Conservation (phyloP, 73 alveolate species). For the Tetrahymena malaccensis region DNA sequence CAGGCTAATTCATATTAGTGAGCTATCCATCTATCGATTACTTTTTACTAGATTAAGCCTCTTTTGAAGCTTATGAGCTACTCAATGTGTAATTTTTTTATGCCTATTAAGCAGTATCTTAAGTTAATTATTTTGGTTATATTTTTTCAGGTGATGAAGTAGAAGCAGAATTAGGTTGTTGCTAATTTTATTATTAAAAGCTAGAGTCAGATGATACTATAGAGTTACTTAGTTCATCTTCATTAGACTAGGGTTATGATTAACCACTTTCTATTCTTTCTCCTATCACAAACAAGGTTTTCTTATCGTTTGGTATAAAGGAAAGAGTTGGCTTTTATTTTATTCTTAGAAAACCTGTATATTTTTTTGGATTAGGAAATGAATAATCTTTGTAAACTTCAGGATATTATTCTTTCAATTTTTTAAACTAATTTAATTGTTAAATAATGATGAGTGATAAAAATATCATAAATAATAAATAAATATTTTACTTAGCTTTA, state of each 20-base stretch:
- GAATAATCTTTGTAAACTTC: not conserved
- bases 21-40: not conserved
- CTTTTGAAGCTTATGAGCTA: not conserved
- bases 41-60: not conserved
- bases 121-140: not conserved
- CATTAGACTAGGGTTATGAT: not conserved
- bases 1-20: not conserved
- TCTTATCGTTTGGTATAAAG: not conserved
- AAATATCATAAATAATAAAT: not conserved
- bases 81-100: not conserved
- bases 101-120: not conserved
- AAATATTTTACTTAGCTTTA: not conserved
- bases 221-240: not conserved
- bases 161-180: not conserved
- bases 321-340: not conserved
- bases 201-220: not conserved
- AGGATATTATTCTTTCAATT: not conserved
- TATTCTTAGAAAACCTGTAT: not conserved
- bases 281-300: not conserved
- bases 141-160: not conserved
- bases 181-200: not conserved
- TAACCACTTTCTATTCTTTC: not conserved
- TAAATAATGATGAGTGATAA: not conserved
- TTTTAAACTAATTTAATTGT: not conserved
- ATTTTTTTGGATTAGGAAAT: not conserved